Percentiles rank a stretch among this genome's conserved stretches.
Evolutionary conservation across 805 yeast species (phyloP).

Genomic region (Wickerhamomyces canadensis): DNA sequence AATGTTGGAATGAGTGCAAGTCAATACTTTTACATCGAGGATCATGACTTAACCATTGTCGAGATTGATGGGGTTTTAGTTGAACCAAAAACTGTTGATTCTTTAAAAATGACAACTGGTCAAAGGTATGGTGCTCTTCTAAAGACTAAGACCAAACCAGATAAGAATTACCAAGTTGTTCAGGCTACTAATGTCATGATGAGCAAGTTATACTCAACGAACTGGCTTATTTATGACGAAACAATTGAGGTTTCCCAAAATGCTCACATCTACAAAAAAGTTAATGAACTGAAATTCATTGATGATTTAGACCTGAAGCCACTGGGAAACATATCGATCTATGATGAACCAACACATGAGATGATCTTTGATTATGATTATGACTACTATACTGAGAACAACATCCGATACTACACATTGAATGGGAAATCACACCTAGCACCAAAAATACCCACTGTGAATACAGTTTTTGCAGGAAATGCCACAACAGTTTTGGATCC

Average conservation of each 20-base stretch:
- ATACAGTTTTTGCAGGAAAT: conserved; percentile 60
- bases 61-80: conserved; percentile 58
- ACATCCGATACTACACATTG: conserved; percentile 66
- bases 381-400: conserved; percentile 57
- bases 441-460: conserved; percentile 68
- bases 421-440: conserved; percentile 56
- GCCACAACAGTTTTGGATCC: conserved; percentile 39
- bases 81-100: conserved; percentile 40
- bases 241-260: conserved; percentile 22
- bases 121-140: conserved; percentile 69
- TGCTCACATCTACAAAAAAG: conserved; percentile 37
- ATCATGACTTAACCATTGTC: conserved; percentile 46
- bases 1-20: conserved; percentile 56
- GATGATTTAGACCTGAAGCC: conserved; percentile 32
- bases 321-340: conserved; percentile 32
- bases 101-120: conserved; percentile 61
- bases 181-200: conserved; percentile 55
- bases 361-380: conserved; percentile 46
- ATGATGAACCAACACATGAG: conserved; percentile 50
- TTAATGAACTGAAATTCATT: conserved; percentile 20
- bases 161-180: conserved; percentile 41
- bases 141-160: conserved; percentile 39
- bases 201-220: conserved; percentile 58
- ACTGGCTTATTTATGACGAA: conserved; percentile 46
- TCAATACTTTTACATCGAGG: conserved; percentile 48